Evolutionary conservation across 1,139 yeast species (phyloP).

Genomic region (Debaryomyces psychrophilus): DNA sequence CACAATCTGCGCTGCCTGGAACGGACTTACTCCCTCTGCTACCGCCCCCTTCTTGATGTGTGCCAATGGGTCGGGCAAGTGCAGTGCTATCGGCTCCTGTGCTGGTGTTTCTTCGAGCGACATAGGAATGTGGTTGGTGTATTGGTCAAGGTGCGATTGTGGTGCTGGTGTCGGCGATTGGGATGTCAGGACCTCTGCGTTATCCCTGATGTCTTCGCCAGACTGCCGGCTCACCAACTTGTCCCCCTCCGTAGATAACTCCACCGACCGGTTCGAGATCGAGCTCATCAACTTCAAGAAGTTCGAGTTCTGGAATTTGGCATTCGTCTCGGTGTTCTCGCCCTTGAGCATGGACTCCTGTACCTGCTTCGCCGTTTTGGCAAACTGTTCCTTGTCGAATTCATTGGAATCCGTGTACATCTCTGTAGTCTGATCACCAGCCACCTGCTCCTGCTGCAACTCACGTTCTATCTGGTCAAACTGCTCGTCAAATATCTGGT

Average conservation of each 20-base stretch:
- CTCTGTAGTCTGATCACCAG: constrained; percentile 9
- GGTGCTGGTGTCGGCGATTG: background rate
- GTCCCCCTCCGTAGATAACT: constrained; percentile 38
- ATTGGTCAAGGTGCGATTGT: background rate
- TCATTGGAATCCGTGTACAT: constrained; percentile 16
- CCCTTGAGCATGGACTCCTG: constrained; percentile 34
- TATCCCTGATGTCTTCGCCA: constrained; percentile 34
- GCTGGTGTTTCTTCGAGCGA: constrained; percentile 6
- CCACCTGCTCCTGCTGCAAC: constrained; percentile 20
- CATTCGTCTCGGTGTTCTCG: constrained; percentile 27
- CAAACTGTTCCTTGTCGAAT: constrained; percentile 41
- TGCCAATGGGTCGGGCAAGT: constrained; percentile 50
- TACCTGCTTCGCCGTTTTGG: constrained; percentile 44
- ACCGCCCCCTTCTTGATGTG: constrained; percentile 47
- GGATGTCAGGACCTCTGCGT: background rate
- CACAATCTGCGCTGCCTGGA: constrained; percentile 45
- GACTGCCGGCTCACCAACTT: constrained; percentile 34
- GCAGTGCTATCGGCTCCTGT: constrained; percentile 24
- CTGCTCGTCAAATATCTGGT: constrained; percentile 36
- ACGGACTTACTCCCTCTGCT: constrained; percentile 32
- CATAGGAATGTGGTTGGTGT: constrained; percentile 1
- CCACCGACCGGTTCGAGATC: constrained; percentile 42
- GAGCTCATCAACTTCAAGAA: constrained; percentile 47
- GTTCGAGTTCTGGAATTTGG: constrained; percentile 41
- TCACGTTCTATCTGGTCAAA: constrained; percentile 43